Evolutionary conservation across 1,139 yeast species (phyloP).

Genomic region (Yamadazyma jaroonii): DNA sequence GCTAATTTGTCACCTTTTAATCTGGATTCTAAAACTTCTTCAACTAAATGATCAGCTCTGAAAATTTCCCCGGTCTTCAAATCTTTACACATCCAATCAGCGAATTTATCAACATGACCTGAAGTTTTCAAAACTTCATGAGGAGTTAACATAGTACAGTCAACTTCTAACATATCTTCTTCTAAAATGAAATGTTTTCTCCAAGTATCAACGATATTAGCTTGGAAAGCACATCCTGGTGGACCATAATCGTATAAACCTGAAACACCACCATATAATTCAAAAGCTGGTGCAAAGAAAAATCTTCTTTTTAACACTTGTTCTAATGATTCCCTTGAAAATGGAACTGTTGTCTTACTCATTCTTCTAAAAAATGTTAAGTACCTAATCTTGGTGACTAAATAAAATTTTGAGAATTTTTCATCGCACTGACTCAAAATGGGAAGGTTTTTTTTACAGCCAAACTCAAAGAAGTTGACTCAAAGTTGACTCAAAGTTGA

Average conservation of each 20-base stretch:
- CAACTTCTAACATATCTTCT: constrained; percentile 99
- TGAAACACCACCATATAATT: constrained; percentile 96
- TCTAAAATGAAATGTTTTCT: constrained; percentile 96
- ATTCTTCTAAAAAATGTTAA: background rate
- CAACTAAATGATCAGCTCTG: constrained; percentile 97
- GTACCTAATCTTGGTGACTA: background rate
- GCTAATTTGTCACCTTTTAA: constrained; percentile 96
- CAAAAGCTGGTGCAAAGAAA: constrained; percentile 96
- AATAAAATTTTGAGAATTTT: constrained; percentile 1
- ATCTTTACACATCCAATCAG: constrained; percentile 99
- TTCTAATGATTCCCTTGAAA: constrained; percentile 84
- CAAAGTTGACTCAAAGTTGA: no score
- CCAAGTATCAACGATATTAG: constrained; percentile 92
- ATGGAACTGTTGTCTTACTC: constrained; percentile 34
- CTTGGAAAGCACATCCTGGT: constrained; percentile 98
- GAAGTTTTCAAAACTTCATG: constrained; percentile 96
- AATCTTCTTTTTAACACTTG: constrained; percentile 91
- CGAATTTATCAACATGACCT: constrained; percentile 98
- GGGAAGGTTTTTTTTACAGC: background rate
- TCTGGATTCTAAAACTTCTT: constrained; percentile 94
- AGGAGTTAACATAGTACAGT: constrained; percentile 96
- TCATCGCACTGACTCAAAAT: constrained; percentile 3
- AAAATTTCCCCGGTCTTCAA: constrained; percentile 95
- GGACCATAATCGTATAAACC: constrained; percentile 99
- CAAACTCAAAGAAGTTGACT: no score